Evolutionary conservation across 2,329 filamentous ascomycete species (phyloP).

Genomic region (Claviceps sp.): DNA sequence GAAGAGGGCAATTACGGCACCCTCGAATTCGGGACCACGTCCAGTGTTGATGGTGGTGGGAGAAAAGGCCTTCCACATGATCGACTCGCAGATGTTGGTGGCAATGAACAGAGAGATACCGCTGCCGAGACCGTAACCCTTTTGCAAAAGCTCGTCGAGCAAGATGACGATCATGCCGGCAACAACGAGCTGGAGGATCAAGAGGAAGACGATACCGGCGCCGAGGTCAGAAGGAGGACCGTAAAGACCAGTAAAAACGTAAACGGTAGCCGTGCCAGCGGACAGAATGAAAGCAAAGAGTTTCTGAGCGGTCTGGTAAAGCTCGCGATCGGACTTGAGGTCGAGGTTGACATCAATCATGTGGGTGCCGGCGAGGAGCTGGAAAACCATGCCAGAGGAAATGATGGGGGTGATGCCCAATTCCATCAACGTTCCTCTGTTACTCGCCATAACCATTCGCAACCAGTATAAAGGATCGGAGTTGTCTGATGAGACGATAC

Average conservation of each 20-base stretch:
- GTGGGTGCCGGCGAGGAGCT: slow-evolving; percentile 97
- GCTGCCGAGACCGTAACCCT: slow-evolving; percentile 95
- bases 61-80: slow-evolving; percentile 99
- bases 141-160: slow-evolving; percentile 96
- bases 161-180: slow-evolving; percentile 98
- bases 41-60: slow-evolving; percentile 99
- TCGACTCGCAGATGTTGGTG: slow-evolving; percentile 99
- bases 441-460: slow-evolving; percentile 99
- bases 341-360: slow-evolving; percentile 99
- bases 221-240: slow-evolving; percentile 93
- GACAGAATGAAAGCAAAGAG: slow-evolving; percentile 95
- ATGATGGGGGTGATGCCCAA: slow-evolving; percentile 97
- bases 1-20: slow-evolving; percentile 93
- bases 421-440: slow-evolving; percentile 92
- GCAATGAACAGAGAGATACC: slow-evolving; percentile 99
- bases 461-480: slow-evolving; percentile 99
- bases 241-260: slow-evolving; percentile 96
- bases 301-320: slow-evolving; percentile 99
- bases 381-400: slow-evolving; percentile 99
- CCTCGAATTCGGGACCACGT: slow-evolving; percentile 97
- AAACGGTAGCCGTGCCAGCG: slow-evolving; percentile 94
- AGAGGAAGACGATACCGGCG: slow-evolving; percentile 93
- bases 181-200: slow-evolving; percentile 95
- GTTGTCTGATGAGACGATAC: slow-evolving; percentile 96
- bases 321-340: slow-evolving; percentile 98